Evolutionary conservation across 768 basidiomycete species (phyloP).

Genomic region (Boletus tomentosulus): DNA sequence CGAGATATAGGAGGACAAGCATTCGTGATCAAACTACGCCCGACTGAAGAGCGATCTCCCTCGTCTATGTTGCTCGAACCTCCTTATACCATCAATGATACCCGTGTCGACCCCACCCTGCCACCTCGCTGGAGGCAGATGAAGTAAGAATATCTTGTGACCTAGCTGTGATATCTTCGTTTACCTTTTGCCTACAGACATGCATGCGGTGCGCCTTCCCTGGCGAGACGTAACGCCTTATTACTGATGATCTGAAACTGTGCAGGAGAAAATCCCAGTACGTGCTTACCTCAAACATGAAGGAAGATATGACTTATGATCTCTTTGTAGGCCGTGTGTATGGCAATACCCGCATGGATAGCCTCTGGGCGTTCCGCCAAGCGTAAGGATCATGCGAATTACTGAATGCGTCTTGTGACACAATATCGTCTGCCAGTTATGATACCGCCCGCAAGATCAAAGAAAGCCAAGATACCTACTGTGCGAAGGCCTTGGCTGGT

Average conservation of each 20-base stretch:
- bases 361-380: constrained; percentile 48
- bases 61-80: constrained; percentile 84
- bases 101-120: constrained; percentile 31
- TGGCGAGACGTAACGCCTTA: background rate
- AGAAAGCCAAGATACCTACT: constrained; percentile 51
- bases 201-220: constrained; percentile 46
- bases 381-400: constrained; percentile 31
- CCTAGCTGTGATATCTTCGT: background rate
- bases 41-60: constrained; percentile 69
- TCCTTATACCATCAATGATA: constrained; percentile 58
- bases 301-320: background rate
- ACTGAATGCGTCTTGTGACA: constrained; percentile 1
- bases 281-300: background rate
- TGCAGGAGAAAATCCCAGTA: constrained; percentile 49
- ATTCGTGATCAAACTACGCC: constrained; percentile 80
- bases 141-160: constrained; percentile 46
- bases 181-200: constrained; percentile 37
- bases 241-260: background rate
- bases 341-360: constrained; percentile 42
- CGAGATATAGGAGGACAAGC: constrained; percentile 70
- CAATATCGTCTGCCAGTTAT: constrained; percentile 33
- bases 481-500: constrained; percentile 38
- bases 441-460: constrained; percentile 52
- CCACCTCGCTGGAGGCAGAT: constrained; percentile 74
- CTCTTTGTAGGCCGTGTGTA: constrained; percentile 25